Evolutionary conservation across 2,329 filamentous ascomycete genomes (phyloP), one percentile per base, ranked within the genome.

Genomic region (Periconia macrospinosa): DNA sequence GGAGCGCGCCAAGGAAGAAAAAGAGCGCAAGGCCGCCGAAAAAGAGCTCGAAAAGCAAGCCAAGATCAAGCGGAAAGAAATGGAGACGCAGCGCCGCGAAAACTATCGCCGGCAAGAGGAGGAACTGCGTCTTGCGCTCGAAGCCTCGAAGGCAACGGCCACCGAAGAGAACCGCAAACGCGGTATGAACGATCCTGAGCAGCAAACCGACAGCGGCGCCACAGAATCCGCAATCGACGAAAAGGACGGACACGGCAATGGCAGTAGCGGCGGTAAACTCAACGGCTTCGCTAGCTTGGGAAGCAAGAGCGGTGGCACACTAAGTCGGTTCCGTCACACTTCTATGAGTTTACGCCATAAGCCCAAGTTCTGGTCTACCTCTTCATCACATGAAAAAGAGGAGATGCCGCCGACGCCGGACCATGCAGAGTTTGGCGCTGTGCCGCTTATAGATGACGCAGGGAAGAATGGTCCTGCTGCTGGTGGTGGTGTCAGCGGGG

Each of bases 261-360:
- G 30, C 11, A 30, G 30, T 9, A 30, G 30, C 14, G 27, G 41
- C 10, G 53, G 45, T 10, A 54, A 65, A 43, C 23, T 14, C n/a
- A 65, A 53, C 46, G 56, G 55, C 45, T 61, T 67, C 19, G 74
- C 70, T 47, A 74, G 71, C 20, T 60, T 73, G 9, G 61, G 63
- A 18, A 62, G 53, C 13, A 47, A 60, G 35, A 60, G 70, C 47
- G 73, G 77, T 8, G 33, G 33, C 11, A 37, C 33, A 7, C 76
- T 94, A 41, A 85, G 84, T 64, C 81, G 90, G 43, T 86, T 89
- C 59, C 84, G 86, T 61, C 82, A 87, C 50, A 85, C 85, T 10
- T 91, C 87, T 71, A 93, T 90, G 77, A 92, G 90, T 58, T 83
- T 96, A 78, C 84, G 89, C 46, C 85, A 87, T 58, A 91, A 88